phyloP scores from a whole-genome alignment of 441 rosid species.

The Adansonia rubrostipa region DNA sequence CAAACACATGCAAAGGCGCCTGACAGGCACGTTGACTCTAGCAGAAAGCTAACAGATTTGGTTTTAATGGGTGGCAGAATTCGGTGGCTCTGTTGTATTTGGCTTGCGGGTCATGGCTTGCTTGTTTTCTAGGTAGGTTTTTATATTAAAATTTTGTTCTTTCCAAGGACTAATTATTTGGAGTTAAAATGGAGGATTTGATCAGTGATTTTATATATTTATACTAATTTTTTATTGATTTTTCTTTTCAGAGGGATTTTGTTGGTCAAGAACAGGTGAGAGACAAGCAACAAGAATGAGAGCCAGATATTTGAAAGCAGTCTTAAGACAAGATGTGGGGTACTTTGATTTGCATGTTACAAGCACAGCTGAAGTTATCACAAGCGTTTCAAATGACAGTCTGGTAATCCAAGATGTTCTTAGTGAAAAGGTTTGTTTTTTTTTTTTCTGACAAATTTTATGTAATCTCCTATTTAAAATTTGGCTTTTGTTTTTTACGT shows the following conservation, averaged over 20 bases:
- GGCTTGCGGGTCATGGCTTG: slow-evolving; percentile 77
- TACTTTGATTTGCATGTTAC: slow-evolving; percentile 82
- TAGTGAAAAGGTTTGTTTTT: slow-evolving; percentile 61
- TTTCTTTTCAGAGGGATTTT: slow-evolving; percentile 65
- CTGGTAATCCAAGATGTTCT: slow-evolving; percentile 78
- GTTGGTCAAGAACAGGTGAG: slow-evolving; percentile 93
- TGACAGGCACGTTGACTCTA: neutral
- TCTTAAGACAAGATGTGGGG: slow-evolving; percentile 80
- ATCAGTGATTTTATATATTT: neutral
- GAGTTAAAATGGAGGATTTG: neutral
- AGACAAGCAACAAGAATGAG: slow-evolving; percentile 87
- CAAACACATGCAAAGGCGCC: neutral
- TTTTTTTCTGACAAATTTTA: neutral
- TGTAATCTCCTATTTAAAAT: neutral
- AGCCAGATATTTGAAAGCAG: slow-evolving; percentile 74
- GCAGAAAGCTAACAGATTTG: slow-evolving; percentile 18
- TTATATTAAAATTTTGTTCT: neutral
- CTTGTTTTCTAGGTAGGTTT: slow-evolving; percentile 72
- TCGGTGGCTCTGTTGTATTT: slow-evolving; percentile 61
- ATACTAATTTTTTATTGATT: neutral
- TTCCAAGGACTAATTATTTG: neutral
- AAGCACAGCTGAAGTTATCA: slow-evolving; percentile 73
- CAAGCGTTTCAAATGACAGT: slow-evolving; percentile 70
- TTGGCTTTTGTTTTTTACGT: too few relatives aligned
- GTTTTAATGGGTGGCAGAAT: slow-evolving; percentile 44